Percentiles rank a stretch among this genome's conserved stretches.
phyloP scores from a whole-genome alignment of 805 yeast genomes.

The Maudiozyma bulderi region DNA sequence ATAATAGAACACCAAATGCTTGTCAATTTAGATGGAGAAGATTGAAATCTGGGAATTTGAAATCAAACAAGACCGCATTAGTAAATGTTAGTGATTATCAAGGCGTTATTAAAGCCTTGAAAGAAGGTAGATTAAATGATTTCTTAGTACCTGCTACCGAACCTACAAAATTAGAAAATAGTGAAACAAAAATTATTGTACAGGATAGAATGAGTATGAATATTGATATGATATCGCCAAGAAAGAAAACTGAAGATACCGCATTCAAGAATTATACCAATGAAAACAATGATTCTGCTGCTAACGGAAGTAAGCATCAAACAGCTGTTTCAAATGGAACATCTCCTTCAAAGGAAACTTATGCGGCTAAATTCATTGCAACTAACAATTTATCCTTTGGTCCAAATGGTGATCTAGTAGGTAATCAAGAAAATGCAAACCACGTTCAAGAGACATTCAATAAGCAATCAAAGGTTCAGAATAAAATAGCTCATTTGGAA shows the following conservation, averaged over 20 bases:
- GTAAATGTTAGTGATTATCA: conserved; percentile 7
- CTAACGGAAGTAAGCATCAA: neutral
- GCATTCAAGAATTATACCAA: neutral
- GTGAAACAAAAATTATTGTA: neutral
- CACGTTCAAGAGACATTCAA: neutral
- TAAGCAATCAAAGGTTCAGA: neutral
- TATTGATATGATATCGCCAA: neutral
- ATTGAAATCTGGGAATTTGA: conserved; percentile 37
- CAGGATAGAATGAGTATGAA: neutral
- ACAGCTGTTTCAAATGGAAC: neutral
- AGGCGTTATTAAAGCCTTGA: conserved; percentile 1
- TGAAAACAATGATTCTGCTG: neutral
- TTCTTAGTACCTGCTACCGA: neutral
- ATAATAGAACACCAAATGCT: conserved; percentile 78
- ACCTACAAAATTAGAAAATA: neutral
- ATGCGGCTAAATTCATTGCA: neutral
- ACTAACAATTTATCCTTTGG: neutral
- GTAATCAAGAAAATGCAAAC: neutral
- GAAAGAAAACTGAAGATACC: neutral
- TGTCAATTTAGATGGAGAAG: conserved; percentile 88
- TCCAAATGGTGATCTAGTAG: neutral
- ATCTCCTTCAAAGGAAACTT: neutral
- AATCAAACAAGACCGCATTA: conserved; percentile 26
- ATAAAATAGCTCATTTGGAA: neutral
- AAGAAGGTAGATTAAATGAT: conserved; percentile 1